Conservation (phyloP, 768 basidiomycete genomes). For the Strobilomyces confusus region DNA sequence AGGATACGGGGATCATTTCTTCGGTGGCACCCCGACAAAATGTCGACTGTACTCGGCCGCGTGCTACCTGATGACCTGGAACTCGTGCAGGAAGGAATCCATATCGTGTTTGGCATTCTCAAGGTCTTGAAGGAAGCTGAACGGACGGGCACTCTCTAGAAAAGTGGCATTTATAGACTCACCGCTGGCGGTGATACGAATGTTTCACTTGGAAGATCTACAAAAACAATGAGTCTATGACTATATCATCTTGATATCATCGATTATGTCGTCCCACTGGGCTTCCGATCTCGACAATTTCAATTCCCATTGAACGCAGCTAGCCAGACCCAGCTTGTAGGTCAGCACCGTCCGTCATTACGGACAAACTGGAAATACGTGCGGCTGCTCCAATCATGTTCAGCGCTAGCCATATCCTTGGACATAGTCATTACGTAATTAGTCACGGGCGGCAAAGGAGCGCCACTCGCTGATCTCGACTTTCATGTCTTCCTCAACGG, state of each 20-base stretch:
- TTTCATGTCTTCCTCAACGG: conserved; percentile 46
- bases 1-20: conserved; percentile 56
- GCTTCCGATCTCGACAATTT: no score
- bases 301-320: no score
- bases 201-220: no score
- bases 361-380: no score
- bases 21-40: conserved; percentile 69
- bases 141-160: conserved; percentile 16
- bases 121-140: conserved; percentile 33
- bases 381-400: no score
- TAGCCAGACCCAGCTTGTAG: no score
- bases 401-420: no score
- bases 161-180: neutral
- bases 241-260: no score
- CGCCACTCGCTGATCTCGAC: neutral
- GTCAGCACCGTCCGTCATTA: no score
- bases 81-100: conserved; percentile 44
- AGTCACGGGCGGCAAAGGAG: neutral
- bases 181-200: conserved; percentile 13
- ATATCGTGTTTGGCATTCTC: conserved; percentile 37
- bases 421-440: no score
- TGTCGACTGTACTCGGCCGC: conserved; percentile 40
- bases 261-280: no score
- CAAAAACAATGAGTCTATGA: no score
- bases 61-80: conserved; percentile 44